Base-by-base conservation (phyloP, 208 protist species). In the Lotmaria passim region DNA sequence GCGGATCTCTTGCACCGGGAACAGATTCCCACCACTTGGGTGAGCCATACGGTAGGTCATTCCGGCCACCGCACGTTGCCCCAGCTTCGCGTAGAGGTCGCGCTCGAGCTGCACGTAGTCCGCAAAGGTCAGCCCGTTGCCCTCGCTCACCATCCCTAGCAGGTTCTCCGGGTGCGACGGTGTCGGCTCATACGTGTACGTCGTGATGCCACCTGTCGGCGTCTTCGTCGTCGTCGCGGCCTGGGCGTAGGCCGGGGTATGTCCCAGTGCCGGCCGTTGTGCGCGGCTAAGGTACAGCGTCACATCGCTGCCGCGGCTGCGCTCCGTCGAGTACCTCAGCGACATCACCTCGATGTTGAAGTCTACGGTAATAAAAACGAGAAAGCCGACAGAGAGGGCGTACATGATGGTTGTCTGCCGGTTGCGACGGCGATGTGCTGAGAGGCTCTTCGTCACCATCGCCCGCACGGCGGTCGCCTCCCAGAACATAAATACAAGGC, bases 401-500 rank as follows among this genome's bases (percentile, higher is more conserved):
- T 98, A 99, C 86, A 98, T 97, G 12, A 98, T 74, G 5, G 97
- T 94, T 0, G 97, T 98, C 69, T 98, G 97, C 30, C 91, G 85
- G 58, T 99, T 99, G 43, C 96, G 68, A 26, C 69, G 34, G 31
- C 87, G 85, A 55, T 99, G 97, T 14, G 95, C 83, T 5, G 91
- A 66, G 3, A 98, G 65, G 72, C 94, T 98, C 78, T 98, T 98
- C 8, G 78, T 7, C 12, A 98, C 78, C 26, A 97, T 60, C 14
- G 52, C 30, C 23, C 83, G 70, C 8, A 96, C 79, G 8, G 89
- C 71, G 1, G 12, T 14, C 11, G 67, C 81, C 68, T 98, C 93
- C 93, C 92, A 98, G 63, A 92, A 98, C 2, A 98, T 78, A 30
- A 98, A 78, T 0, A 87, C 8, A 23, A 81, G 66, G 19, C 64